Percentiles rank a stretch among this genome's conserved stretches.
phyloP scores from a whole-genome alignment of 2,329 filamentous ascomycete species.

The Fusarium irregulare region DNA sequence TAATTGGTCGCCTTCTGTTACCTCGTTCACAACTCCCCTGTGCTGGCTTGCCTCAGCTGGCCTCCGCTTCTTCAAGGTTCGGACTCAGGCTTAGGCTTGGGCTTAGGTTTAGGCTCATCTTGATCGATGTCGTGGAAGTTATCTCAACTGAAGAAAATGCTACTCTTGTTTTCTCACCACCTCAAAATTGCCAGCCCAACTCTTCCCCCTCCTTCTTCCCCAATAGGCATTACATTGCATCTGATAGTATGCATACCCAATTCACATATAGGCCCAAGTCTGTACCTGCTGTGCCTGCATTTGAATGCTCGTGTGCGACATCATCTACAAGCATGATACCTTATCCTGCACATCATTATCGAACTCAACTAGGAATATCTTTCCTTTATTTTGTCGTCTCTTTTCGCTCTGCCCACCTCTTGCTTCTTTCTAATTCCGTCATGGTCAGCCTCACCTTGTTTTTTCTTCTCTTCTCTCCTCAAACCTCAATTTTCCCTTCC shows the following conservation, averaged over 20 bases:
- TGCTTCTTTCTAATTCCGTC: slow-evolving; percentile 25
- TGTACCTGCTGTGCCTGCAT: slow-evolving; percentile 34
- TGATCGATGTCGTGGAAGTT: slow-evolving; percentile 8
- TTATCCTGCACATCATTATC: slow-evolving; percentile 42
- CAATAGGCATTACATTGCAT: background rate
- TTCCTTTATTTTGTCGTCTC: slow-evolving; percentile 25
- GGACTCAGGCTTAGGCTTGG: background rate
- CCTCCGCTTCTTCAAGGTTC: slow-evolving; percentile 1
- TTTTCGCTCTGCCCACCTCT: slow-evolving; percentile 23
- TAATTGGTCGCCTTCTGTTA: slow-evolving; percentile 2
- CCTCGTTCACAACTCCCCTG: background rate
- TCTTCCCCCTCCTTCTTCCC: background rate
- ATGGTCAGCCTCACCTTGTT: slow-evolving; percentile 43
- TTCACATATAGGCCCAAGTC: slow-evolving; percentile 8
- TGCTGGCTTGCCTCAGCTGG: slow-evolving; percentile 27
- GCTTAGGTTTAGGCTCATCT: background rate
- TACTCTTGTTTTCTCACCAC: slow-evolving; percentile 26
- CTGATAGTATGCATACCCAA: slow-evolving; percentile 3
- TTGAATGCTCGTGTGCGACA: slow-evolving; percentile 35
- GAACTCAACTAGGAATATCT: slow-evolving; percentile 15
- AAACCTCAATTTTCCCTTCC: slow-evolving; percentile 10
- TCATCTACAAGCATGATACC: slow-evolving; percentile 38
- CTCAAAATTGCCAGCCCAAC: background rate
- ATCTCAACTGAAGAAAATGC: slow-evolving; percentile 25
- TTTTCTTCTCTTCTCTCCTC: slow-evolving; percentile 36